Evolutionary conservation across 1,284 basidiomycete genomes (phyloP).

Genomic region (Ceratobasidium sp.): DNA sequence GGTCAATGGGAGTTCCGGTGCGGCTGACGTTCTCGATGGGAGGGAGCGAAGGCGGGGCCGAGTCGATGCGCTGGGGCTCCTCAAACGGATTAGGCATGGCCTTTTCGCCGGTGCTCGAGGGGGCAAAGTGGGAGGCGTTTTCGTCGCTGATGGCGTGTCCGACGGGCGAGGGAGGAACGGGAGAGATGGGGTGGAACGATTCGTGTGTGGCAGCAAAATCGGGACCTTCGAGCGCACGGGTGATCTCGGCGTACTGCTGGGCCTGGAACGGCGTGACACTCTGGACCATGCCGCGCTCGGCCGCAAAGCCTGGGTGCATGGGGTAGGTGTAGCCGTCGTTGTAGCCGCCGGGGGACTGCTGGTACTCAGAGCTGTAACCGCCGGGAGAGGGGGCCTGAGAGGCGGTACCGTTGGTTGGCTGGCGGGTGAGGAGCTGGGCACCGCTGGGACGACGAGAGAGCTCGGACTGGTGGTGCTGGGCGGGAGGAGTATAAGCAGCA

Average conservation of each 20-base stretch:
- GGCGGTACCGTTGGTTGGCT: conserved; percentile 32
- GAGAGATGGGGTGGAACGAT: conserved; percentile 30
- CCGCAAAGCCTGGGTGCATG: neutral
- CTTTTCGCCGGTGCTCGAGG: conserved; percentile 75
- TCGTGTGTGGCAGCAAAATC: conserved; percentile 7
- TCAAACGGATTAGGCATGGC: conserved; percentile 30
- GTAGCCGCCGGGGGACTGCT: neutral
- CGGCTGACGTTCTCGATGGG: conserved; percentile 30
- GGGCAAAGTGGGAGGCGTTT: conserved; percentile 48
- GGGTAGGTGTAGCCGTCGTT: conserved; percentile 25
- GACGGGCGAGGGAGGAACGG: conserved; percentile 12
- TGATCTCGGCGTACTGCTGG: conserved; percentile 42
- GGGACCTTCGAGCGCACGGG: conserved; percentile 34
- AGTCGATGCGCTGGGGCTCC: conserved; percentile 20
- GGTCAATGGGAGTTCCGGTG: conserved; percentile 39
- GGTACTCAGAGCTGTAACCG: neutral
- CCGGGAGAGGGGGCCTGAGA: neutral
- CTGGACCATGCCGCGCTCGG: conserved; percentile 22
- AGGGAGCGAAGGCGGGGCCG: conserved; percentile 27
- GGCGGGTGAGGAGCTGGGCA: conserved; percentile 29
- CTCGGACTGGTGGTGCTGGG: conserved; percentile 39
- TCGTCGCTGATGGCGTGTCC: conserved; percentile 28
- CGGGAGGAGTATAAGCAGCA: conserved; percentile 37
- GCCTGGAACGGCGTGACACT: conserved; percentile 41
- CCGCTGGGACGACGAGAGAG: conserved; percentile 39